These are phyloP conservation scores for Echinosphaeria canescens DNA, from an alignment of 2,329 filamentous ascomycete genomes.

Conservation along the genomic window DNA sequence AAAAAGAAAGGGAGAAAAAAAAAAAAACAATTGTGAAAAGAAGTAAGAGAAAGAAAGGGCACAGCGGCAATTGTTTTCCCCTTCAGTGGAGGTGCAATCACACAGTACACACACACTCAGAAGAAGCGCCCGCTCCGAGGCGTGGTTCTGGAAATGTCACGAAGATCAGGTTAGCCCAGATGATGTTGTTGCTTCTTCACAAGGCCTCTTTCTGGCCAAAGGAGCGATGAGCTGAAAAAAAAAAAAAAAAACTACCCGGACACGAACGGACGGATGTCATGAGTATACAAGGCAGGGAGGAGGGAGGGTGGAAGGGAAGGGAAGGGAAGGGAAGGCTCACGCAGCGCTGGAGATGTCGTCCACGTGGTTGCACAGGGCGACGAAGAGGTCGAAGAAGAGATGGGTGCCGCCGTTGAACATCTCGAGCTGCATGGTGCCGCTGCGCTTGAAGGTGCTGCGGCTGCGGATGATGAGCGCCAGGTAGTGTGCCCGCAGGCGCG, in stretches of 20 bases:
- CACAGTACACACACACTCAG: too few species aligned
- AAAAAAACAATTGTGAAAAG: neutral
- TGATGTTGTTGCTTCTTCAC: too few species aligned
- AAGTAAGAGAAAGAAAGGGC: slow-evolving; percentile 1
- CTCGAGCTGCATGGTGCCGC: slow-evolving; percentile 87
- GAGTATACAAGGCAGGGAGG: too few species aligned
- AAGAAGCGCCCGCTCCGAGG: slow-evolving; percentile 23
- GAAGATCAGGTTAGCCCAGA: too few species aligned
- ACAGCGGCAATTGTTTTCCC: too few species aligned
- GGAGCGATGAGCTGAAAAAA: neutral
- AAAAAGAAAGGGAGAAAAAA: neutral
- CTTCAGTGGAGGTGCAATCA: too few species aligned
- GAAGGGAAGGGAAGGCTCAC: slow-evolving; percentile 18
- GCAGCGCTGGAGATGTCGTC: slow-evolving; percentile 39
- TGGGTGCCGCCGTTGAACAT: slow-evolving; percentile 71
- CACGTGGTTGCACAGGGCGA: slow-evolving; percentile 81
- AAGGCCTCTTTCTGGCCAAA: slow-evolving; percentile 11
- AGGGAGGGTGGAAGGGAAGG: too few species aligned
- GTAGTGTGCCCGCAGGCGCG: slow-evolving; percentile 79
- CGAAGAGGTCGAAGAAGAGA: slow-evolving; percentile 85
- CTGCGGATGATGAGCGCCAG: slow-evolving; percentile 81
- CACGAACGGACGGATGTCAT: too few species aligned
- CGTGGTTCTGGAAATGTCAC: too few species aligned
- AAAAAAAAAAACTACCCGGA: too few species aligned
- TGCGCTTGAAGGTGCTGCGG: slow-evolving; percentile 74